Evolutionary conservation across 345 rosid genomes (phyloP), one percentile per base, ranked within the genome.

Genomic region (Corchorus capsularis): DNA sequence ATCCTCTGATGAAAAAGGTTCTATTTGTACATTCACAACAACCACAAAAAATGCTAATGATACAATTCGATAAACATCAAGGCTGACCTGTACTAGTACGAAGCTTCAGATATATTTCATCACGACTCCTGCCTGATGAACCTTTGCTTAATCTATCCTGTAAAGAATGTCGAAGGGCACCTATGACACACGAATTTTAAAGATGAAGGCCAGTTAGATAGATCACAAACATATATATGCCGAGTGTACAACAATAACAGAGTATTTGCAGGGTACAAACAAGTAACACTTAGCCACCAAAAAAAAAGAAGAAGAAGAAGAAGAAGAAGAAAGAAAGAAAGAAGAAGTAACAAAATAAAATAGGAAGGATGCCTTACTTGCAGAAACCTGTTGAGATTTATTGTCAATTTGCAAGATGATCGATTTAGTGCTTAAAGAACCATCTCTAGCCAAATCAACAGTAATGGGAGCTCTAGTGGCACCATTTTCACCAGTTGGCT

Each of bases 401-500:
- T 79, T 91, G 87, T 96, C 99, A 75, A 96, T 91, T 79, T 88
- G 94, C 83, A 92, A 85, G 69, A 89, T 78, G 45, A 96, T 90
- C 3, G 97, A 86, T 77, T 87, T 93, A 87, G 92, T 87, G 78
- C 88, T 94, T 75, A 94, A 73, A 73, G 98, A 89, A 83, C 72
- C 45, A 85, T 94, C 99, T 77, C 88, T 87, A 61, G 77, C 78
- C 80, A 96, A 83, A 61, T 92, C 97, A 72, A 94, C 79, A 41
- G 84, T 77, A 79, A 96, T 92, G 16, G 99, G 99, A 81, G 98
- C 94, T 17, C 97, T 92, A 32, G 99, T 96, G 80, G 98, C 99
- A 78, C 98, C 99, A 83, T 94, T 96, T 89, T 94, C 99, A 81
- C 99, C 98, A 35, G 99, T 94, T 27, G 99, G 99, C 98, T 96